These are phyloP conservation scores for Tagetes patula DNA, from an alignment of 129 eudicot species.

Conservation along the genomic window DNA sequence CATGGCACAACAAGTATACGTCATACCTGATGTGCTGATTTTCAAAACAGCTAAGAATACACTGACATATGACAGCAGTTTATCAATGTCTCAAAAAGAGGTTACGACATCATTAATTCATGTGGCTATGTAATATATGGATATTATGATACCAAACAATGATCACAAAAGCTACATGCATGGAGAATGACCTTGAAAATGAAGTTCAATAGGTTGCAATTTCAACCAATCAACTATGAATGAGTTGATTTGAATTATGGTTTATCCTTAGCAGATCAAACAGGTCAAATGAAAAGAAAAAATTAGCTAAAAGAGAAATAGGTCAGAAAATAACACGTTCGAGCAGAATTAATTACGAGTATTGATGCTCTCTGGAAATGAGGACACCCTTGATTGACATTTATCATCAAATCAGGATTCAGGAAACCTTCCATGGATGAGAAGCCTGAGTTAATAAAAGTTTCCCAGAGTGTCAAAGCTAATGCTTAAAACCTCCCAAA, in stretches of 20 bases:
- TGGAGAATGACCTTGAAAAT: conserved; percentile 4
- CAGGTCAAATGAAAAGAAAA: neutral
- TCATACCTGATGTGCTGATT: too few relatives aligned
- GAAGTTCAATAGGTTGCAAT: too few relatives aligned
- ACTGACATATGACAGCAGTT: neutral
- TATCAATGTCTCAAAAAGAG: neutral
- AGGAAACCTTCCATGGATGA: neutral
- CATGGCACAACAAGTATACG: too few relatives aligned
- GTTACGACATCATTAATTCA: neutral
- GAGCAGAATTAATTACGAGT: neutral
- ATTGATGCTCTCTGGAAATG: neutral
- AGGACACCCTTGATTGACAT: neutral
- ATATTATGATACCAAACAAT: neutral
- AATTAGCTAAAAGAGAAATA: neutral
- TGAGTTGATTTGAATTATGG: neutral
- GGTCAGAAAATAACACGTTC: neutral
- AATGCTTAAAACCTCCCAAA: neutral
- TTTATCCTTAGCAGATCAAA: neutral
- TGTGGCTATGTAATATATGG: neutral
- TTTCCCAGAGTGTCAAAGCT: neutral
- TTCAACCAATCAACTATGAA: too few relatives aligned
- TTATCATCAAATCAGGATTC: neutral
- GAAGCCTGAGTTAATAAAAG: neutral
- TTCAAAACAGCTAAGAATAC: conserved; percentile 5
- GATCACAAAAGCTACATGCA: neutral